Percentiles rank a stretch among this genome's conserved stretches.
These are phyloP conservation scores for Neopestalotiopsis sp. DNA, from an alignment of 2,329 filamentous ascomycete species.

Conservation along the genomic window DNA sequence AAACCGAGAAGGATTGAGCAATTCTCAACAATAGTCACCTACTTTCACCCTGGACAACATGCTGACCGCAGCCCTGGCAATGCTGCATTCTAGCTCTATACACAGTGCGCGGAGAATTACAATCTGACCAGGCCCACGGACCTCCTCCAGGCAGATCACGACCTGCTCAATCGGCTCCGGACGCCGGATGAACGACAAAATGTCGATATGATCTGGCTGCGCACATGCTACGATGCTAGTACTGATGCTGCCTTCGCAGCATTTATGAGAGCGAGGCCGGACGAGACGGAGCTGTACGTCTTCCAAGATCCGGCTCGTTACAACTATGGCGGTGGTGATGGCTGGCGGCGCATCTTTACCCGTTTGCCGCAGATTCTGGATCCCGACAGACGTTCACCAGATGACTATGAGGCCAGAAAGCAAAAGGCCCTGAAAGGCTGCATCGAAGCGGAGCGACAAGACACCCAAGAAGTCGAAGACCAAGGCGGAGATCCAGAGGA, in stretches of 20 bases:
- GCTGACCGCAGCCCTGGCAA: not conserved
- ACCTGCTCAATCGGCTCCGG: not conserved
- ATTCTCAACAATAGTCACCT: not conserved
- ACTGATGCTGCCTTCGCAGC: not conserved
- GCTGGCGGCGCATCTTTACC: constrained; percentile 1
- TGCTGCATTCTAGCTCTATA: not conserved
- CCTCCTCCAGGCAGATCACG: not conserved
- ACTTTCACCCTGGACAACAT: not conserved
- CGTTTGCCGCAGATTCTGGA: not conserved
- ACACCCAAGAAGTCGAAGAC: not conserved
- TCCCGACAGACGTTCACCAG: not conserved
- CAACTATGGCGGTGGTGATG: not conserved
- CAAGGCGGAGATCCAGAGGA: not conserved
- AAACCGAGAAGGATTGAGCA: not conserved
- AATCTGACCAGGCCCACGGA: not conserved
- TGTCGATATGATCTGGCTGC: not conserved
- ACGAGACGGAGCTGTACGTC: not conserved
- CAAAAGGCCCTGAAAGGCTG: not conserved
- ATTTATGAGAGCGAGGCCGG: not conserved
- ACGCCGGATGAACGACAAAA: not conserved
- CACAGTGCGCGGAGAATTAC: not conserved
- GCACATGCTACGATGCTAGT: not conserved
- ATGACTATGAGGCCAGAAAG: not conserved
- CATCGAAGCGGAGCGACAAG: not conserved
- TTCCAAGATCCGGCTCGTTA: not conserved